Percentiles rank a stretch among this genome's conserved stretches.
These are phyloP conservation scores for Trichoderma virens DNA, from an alignment of 495 filamentous ascomycete genomes.

Conservation along the genomic window DNA sequence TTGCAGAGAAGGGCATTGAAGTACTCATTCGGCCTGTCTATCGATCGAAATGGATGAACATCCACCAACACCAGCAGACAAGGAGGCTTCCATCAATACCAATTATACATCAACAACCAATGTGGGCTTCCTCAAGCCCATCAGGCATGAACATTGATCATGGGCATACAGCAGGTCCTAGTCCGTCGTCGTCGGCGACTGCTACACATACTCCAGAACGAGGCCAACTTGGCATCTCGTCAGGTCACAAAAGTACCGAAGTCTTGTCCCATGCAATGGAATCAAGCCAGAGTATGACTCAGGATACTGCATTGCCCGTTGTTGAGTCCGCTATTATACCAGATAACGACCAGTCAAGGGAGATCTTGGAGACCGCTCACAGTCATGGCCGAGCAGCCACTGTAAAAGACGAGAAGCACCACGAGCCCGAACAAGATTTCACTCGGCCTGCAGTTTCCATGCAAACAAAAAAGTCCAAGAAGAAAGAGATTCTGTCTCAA, in stretches of 20 bases:
- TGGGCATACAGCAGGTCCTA: neutral
- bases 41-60: slow-evolving; percentile 3
- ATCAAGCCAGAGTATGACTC: neutral
- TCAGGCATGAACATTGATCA: neutral
- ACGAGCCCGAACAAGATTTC: too few relatives aligned
- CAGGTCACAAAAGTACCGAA: neutral
- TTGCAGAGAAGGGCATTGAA: neutral
- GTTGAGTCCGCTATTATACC: neutral
- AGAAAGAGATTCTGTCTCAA: neutral
- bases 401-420: too few relatives aligned
- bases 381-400: neutral
- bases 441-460: too few relatives aligned
- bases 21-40: neutral
- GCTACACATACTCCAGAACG: neutral
- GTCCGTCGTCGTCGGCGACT: neutral
- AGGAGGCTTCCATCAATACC: neutral
- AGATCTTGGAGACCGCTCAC: neutral
- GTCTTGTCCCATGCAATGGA: neutral
- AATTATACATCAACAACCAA: neutral
- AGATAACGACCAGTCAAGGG: neutral
- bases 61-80: neutral
- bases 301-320: neutral
- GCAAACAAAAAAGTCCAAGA: too few relatives aligned
- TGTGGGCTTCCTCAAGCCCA: neutral
- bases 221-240: neutral